Evolutionary conservation across 1,284 basidiomycete species (phyloP).

Genomic region (Rhodotorula sp.): DNA sequence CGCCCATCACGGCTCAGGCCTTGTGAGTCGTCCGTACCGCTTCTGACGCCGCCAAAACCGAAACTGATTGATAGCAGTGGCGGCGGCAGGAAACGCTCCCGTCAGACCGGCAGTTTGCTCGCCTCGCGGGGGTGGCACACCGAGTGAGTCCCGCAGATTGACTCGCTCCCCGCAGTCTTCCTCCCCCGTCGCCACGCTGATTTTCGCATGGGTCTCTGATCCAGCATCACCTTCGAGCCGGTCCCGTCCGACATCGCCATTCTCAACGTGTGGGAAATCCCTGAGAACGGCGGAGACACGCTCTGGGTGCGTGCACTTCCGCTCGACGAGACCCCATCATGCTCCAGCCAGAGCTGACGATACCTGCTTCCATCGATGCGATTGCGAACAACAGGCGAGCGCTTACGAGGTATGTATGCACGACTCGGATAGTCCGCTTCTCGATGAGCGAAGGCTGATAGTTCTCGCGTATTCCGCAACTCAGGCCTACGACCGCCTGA

Average conservation of each 20-base stretch:
- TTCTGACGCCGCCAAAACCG: background rate
- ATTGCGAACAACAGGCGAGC: background rate
- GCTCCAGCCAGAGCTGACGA: no score
- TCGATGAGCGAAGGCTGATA: background rate
- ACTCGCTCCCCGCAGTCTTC: background rate
- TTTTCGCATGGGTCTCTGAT: background rate
- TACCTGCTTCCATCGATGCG: background rate
- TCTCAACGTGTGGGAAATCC: conserved; percentile 18
- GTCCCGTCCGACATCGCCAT: conserved; percentile 38
- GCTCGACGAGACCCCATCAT: background rate
- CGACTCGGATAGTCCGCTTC: background rate
- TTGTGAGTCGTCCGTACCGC: background rate
- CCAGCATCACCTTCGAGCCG: conserved; percentile 24
- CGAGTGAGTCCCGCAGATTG: background rate
- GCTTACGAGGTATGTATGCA: background rate
- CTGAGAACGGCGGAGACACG: conserved; percentile 27
- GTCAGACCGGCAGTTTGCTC: background rate
- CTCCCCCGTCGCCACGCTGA: background rate
- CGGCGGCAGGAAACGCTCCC: background rate
- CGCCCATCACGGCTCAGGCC: conserved; percentile 1
- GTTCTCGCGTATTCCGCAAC: conserved; percentile 20
- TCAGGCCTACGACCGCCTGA: conserved; percentile 44
- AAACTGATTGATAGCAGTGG: background rate
- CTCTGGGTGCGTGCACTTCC: conserved; percentile 29
- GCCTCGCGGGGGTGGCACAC: conserved; percentile 15